Evolutionary conservation across 345 rosid species (phyloP), one percentile per base, ranked within the genome.

Genomic region (Carallia brachiata): DNA sequence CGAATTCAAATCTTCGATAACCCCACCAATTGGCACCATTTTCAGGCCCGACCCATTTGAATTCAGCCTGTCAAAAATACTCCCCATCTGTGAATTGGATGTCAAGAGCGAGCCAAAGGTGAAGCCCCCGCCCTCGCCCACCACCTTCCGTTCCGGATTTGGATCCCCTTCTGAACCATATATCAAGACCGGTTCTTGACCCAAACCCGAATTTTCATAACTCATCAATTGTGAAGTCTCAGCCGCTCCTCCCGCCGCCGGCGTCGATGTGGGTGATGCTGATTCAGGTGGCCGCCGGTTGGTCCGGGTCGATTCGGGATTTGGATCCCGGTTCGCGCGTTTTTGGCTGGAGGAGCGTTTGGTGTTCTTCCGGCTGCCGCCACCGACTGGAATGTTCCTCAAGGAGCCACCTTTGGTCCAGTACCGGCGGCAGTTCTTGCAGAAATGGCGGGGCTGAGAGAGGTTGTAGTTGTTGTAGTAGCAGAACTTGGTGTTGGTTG

Each of bases 361-460:
- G 50, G 70, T 40, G 80, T 61, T 82, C 79, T 90, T 93, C 57
- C 97, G 95, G 79, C 79, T 83, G 54, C 90, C 89, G 27, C 98
- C 98, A 18, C 98, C 97, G 75, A 93, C 85, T 27, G 97, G 98
- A 74, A 93, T 93, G 78, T 93, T 93, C 68, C 98, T 85, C 28
- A 93, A 87, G 66, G 96, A 77, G 23, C 97, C 98, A 6, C 98
- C 98, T 83, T 88, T 93, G 63, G 98, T 93, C 98, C 98, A 93
- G 78, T 93, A 93, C 37, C 98, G 83, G 52, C 92, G 84, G 77
- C 97, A 93, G 82, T 75, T 81, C 84, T 93, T 93, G 90, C 97
- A 93, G 75, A 73, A 93, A 79, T 87, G 87, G 47, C 95, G 95
- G 28, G 95, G 95, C 84, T 89, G 95, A 30, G 95, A 89, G 71